Percentiles rank a stretch among this genome's conserved stretches.
phyloP scores from a whole-genome alignment of 1,284 basidiomycete species.

The Ganoderma resinaceum region DNA sequence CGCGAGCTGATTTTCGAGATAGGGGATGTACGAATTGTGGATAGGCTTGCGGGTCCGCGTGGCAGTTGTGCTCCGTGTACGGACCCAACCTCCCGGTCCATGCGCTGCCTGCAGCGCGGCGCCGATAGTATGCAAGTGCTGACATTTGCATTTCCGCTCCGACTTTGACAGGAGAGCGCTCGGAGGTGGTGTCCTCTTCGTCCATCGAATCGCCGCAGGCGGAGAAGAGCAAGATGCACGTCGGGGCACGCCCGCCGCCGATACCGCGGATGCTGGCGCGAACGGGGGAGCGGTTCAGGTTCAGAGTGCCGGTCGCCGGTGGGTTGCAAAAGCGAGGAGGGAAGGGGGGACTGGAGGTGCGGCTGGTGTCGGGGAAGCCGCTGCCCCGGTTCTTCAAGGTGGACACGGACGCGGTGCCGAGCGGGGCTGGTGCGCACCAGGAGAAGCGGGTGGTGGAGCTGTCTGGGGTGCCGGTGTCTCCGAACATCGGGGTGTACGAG shows the following conservation, averaged over 20 bases:
- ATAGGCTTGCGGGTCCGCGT: no score
- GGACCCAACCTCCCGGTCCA: background rate
- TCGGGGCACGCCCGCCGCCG: constrained; percentile 23
- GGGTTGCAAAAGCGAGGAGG: constrained; percentile 23
- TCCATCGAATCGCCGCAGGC: constrained; percentile 62
- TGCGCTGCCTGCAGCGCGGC: background rate
- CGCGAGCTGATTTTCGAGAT: no score
- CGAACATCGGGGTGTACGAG: constrained; percentile 62
- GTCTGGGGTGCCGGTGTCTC: constrained; percentile 57
- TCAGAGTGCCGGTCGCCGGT: constrained; percentile 53
- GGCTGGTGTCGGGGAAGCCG: constrained; percentile 57
- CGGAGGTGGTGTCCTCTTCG: constrained; percentile 56
- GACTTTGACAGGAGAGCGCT: constrained; percentile 39
- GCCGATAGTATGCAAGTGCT: background rate
- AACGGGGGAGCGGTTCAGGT: constrained; percentile 66
- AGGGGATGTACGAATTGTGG: no score
- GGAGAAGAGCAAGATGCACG: constrained; percentile 30
- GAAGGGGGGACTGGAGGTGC: constrained; percentile 48
- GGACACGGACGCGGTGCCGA: constrained; percentile 49
- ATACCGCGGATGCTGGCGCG: constrained; percentile 59
- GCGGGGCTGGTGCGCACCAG: constrained; percentile 40
- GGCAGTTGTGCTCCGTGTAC: no score
- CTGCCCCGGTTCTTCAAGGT: constrained; percentile 66
- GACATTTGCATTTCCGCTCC: background rate
- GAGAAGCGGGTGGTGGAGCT: constrained; percentile 56